Conservation (phyloP, 208 protist genomes). For the Leishmania tarentolae region DNA sequence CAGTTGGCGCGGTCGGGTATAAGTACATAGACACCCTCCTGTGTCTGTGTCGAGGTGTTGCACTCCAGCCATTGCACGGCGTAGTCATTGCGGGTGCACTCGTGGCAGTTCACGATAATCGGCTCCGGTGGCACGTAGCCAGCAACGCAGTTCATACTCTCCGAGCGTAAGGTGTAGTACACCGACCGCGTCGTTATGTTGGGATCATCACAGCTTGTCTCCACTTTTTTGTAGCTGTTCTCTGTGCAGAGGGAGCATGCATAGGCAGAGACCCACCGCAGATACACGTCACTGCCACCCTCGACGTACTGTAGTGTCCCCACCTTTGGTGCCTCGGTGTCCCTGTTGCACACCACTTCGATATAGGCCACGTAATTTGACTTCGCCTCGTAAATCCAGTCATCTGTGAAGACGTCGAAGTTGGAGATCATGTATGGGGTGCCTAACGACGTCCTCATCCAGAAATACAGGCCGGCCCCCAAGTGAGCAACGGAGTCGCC, state of each 20-base stretch:
- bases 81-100: constrained; percentile 8
- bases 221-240: background rate
- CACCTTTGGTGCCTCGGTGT: background rate
- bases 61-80: constrained; percentile 13
- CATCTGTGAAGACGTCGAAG: background rate
- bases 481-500: background rate
- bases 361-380: background rate
- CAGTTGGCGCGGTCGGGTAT: constrained; percentile 3
- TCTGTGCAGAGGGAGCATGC: constrained; percentile 16
- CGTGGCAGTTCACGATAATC: background rate
- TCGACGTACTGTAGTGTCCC: background rate
- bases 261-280: constrained; percentile 10
- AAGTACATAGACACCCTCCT: constrained; percentile 10
- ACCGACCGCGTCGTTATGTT: background rate
- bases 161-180: background rate
- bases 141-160: background rate
- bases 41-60: background rate
- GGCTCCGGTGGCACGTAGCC: constrained; percentile 8
- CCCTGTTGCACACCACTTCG: background rate
- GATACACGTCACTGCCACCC: background rate
- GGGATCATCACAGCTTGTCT: constrained; percentile 2
- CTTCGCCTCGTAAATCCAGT: background rate
- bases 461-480: background rate
- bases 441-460: background rate
- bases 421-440: background rate